Conservation (phyloP, 345 rosid genomes). For the Linum trigynum region DNA sequence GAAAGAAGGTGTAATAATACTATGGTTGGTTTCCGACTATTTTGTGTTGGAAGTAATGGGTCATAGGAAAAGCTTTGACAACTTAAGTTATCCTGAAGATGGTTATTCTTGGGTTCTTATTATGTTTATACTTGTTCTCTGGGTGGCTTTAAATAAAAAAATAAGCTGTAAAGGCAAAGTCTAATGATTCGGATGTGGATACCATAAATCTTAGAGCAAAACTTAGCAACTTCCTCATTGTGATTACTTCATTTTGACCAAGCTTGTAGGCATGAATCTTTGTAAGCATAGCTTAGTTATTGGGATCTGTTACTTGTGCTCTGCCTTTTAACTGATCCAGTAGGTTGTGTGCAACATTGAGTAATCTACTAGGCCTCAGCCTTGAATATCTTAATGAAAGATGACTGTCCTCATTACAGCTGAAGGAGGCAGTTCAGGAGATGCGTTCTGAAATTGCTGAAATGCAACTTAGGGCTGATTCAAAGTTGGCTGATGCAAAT, state of each 20-base stretch:
- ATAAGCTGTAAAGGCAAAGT: too few species aligned
- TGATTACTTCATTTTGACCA: background rate
- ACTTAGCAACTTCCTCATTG: background rate
- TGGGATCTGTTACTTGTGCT: background rate
- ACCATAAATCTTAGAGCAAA: too few species aligned
- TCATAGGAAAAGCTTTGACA: too few species aligned
- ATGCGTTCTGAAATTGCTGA: conserved; percentile 85
- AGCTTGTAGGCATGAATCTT: too few species aligned
- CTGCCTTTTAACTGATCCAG: background rate
- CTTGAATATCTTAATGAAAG: background rate
- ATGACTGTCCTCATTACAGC: conserved; percentile 31
- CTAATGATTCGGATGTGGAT: too few species aligned
- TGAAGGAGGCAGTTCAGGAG: conserved; percentile 74
- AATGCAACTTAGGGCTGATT: conserved; percentile 82
- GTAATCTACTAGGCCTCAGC: conserved; percentile 11
- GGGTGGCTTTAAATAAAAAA: too few species aligned
- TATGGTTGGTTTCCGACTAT: too few species aligned
- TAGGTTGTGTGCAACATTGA: background rate
- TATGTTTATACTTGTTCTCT: too few species aligned
- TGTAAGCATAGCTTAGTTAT: background rate
- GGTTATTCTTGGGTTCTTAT: too few species aligned
- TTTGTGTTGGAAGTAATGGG: too few species aligned
- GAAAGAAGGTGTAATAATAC: too few species aligned
- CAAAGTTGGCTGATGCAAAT: conserved; percentile 78
- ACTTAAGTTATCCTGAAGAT: too few species aligned